Evolutionary conservation across 73 alveolate species (phyloP), one percentile per base, ranked within the genome.

Genomic region (Paramecium octaurelia): DNA sequence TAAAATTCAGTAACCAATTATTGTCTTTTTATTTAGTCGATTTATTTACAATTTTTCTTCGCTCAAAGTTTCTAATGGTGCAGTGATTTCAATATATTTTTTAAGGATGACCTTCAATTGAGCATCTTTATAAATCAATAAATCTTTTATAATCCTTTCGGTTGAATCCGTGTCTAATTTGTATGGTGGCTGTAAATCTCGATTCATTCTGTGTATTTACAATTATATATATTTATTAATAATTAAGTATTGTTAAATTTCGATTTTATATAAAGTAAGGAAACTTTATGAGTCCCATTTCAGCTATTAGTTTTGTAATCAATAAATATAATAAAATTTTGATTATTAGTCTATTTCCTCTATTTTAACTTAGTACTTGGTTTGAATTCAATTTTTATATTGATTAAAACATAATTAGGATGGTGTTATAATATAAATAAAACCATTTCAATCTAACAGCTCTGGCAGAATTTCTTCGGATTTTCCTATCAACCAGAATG

Each of bases 381-480:
- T 27, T 27, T 27, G 31, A 27, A 27, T 27, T 27, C 31, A 27
- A 27, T 27, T 27, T 27, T 27, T 1, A 27, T 27, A 27, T 27
- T 27, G 1, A 27, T 27, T 27, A 27, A 1, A 27, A 27, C 1
- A 27, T 40, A 40, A 10, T 40, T 40, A 7, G 7, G 60, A 48
- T 14, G 29, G 2, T 50, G 4, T 54, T 54, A 18, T 54, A 54
- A n/a, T 18, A 16, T 54, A 18, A 54, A 36, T 36, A 73, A 73
- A 36, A 73, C 73, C 43, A 48, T 12, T 93, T 59, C 94, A 93
- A 18, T 91, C 27, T 36, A 95, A 92, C 6, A 95, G 20, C 6
- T 85, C 36, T 6, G 95, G 95, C 9, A 95, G 93, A 23, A 95
- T 94, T 14, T 43, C 92, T 71, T 95, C 98, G 48, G 95, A 58